Evolutionary conservation across 1,284 basidiomycete genomes (phyloP).

Genomic region (Termitomyces sp.): DNA sequence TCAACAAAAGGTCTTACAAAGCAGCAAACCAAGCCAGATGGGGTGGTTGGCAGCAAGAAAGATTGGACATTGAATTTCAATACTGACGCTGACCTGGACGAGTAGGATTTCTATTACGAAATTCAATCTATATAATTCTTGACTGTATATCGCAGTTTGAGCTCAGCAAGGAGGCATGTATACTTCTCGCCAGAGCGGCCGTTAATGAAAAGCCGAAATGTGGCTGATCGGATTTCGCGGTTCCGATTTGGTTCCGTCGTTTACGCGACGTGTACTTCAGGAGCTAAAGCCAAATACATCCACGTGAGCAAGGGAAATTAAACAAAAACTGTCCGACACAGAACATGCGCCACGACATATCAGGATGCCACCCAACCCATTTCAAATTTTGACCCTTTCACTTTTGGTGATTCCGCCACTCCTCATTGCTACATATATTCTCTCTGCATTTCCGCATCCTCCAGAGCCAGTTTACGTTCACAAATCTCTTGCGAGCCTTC

Average conservation of each 20-base stretch:
- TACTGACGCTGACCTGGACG: neutral
- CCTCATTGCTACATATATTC: slow-evolving; percentile 52
- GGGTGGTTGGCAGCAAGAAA: slow-evolving; percentile 1
- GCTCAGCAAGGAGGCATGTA: no score
- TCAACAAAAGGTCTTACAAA: slow-evolving; percentile 3
- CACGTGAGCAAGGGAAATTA: neutral
- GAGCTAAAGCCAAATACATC: slow-evolving; percentile 1
- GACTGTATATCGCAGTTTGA: no score
- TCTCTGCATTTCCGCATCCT: slow-evolving; percentile 57
- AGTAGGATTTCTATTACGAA: neutral
- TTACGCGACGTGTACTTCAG: neutral
- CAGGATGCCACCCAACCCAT: slow-evolving; percentile 24
- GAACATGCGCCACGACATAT: slow-evolving; percentile 9
- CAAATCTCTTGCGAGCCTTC: slow-evolving; percentile 54
- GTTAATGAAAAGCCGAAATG: neutral
- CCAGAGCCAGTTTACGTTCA: slow-evolving; percentile 45
- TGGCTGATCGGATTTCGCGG: neutral
- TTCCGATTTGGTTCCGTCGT: neutral
- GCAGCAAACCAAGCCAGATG: slow-evolving; percentile 1
- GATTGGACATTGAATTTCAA: slow-evolving; percentile 4
- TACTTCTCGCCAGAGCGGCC: no score
- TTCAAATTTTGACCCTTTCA: slow-evolving; percentile 48
- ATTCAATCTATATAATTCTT: no score
- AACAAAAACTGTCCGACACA: neutral
- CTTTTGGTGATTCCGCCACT: slow-evolving; percentile 56